A percentile compares a stretch with the other conserved stretches of the same genome.
phyloP scores from a whole-genome alignment of 1,284 basidiomycete genomes.

The Rhodotorula sp. region DNA sequence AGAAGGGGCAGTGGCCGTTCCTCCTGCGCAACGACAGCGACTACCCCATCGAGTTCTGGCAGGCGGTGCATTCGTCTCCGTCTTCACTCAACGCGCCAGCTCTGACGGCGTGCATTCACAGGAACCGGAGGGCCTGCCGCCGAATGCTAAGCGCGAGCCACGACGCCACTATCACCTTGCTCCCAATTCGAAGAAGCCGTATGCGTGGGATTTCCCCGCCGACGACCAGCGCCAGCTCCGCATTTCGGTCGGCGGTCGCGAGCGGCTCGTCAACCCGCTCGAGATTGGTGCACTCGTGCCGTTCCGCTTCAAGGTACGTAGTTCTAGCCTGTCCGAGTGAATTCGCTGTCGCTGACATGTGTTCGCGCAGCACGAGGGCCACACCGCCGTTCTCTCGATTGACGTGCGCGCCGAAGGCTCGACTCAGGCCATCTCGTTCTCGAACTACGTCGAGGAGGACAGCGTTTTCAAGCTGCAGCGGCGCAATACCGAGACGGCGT shows the following conservation, averaged over 20 bases:
- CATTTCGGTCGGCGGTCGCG: constrained; percentile 62
- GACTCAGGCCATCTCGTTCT: constrained; percentile 83
- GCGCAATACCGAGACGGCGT: constrained; percentile 56
- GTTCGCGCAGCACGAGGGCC: constrained; percentile 14
- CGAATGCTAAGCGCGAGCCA: constrained; percentile 36
- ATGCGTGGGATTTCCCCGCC: constrained; percentile 95
- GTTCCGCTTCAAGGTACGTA: constrained; percentile 66
- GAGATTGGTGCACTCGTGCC: constrained; percentile 93
- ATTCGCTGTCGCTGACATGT: too few species aligned
- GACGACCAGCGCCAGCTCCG: constrained; percentile 77
- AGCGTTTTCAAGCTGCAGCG: constrained; percentile 86
- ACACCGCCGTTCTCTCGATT: constrained; percentile 63
- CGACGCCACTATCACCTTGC: constrained; percentile 58
- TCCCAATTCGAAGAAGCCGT: constrained; percentile 64
- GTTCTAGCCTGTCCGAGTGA: too few species aligned
- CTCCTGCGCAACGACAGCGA: constrained; percentile 87
- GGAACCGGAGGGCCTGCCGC: constrained; percentile 49
- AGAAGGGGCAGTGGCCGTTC: constrained; percentile 82
- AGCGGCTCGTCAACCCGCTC: constrained; percentile 85
- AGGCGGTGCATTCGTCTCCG: constrained; percentile 54
- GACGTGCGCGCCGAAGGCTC: constrained; percentile 90
- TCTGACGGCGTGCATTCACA: too few species aligned
- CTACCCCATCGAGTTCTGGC: constrained; percentile 68
- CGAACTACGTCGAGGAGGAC: constrained; percentile 78
- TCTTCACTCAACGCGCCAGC: too few species aligned